Percentiles rank a stretch among this genome's conserved stretches.
Conservation (phyloP, 208 protist genomes). For the Zelonia costaricensis region DNA sequence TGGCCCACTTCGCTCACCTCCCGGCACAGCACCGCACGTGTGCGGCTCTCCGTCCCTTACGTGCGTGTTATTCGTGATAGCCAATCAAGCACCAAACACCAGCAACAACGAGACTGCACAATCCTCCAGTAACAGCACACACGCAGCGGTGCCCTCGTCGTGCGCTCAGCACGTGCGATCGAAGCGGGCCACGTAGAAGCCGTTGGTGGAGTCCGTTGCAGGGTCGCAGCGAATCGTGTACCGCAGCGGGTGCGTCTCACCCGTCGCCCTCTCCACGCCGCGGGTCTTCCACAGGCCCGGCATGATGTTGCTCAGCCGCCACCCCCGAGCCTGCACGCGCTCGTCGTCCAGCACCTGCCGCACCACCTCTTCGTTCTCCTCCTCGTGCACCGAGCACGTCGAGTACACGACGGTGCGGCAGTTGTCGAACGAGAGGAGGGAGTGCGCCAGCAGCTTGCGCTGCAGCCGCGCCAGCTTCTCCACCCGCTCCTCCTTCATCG, state of each 20-base stretch:
- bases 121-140: no score
- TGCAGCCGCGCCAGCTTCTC: conserved; percentile 81
- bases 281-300: conserved; percentile 59
- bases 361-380: conserved; percentile 91
- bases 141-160: no score
- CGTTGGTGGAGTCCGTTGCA: conserved; percentile 68
- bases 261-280: conserved; percentile 24
- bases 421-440: conserved; percentile 86
- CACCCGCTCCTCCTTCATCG: conserved; percentile 67
- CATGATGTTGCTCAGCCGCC: conserved; percentile 87
- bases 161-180: conserved; percentile 39
- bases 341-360: conserved; percentile 74
- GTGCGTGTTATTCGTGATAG: no score
- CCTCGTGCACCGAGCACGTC: conserved; percentile 90
- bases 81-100: no score
- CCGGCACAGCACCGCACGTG: no score
- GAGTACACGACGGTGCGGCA: conserved; percentile 92
- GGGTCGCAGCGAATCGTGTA: conserved; percentile 89
- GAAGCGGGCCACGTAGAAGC: conserved; percentile 89
- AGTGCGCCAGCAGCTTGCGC: conserved; percentile 85
- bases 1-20: no score
- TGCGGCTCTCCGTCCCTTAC: no score
- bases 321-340: conserved; percentile 74
- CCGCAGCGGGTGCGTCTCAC: conserved; percentile 46
- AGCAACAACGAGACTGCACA: no score